Percentiles rank a stretch among this genome's conserved stretches.
These are phyloP conservation scores for Cornus controversa DNA, from an alignment of 148 eudicot species.

Conservation along the genomic window DNA sequence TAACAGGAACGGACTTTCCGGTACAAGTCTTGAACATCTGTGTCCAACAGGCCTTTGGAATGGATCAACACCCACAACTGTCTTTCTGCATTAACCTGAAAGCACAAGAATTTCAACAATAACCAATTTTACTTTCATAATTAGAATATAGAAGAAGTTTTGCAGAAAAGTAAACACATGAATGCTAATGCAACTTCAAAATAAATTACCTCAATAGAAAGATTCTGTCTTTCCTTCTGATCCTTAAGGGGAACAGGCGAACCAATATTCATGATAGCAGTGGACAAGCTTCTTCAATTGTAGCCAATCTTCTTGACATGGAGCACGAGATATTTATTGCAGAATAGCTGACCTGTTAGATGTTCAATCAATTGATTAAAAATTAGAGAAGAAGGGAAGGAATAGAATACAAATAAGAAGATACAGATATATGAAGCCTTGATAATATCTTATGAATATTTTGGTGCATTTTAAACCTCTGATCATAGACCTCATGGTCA, in stretches of 20 bases:
- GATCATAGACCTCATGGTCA: neutral
- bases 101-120: constrained; percentile 6
- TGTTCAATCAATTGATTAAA: constrained; percentile 1
- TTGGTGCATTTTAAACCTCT: neutral
- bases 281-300: constrained; percentile 7
- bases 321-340: neutral
- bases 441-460: neutral
- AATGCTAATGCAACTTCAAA: neutral
- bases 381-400: neutral
- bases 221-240: constrained; percentile 29
- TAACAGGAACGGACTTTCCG: constrained; percentile 49
- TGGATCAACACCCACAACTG: constrained; percentile 59
- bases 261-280: constrained; percentile 40
- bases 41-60: constrained; percentile 58
- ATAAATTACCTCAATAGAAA: constrained; percentile 49
- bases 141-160: neutral
- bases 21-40: constrained; percentile 54
- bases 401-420: neutral
- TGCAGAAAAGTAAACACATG: neutral
- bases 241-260: constrained; percentile 24
- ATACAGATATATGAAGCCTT: neutral
- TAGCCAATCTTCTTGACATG: constrained; percentile 1
- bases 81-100: constrained; percentile 65
- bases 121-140: neutral
- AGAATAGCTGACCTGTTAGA: neutral